Base-by-base conservation (phyloP, 257 asterid genomes). In the Scutellaria galericulata region DNA sequence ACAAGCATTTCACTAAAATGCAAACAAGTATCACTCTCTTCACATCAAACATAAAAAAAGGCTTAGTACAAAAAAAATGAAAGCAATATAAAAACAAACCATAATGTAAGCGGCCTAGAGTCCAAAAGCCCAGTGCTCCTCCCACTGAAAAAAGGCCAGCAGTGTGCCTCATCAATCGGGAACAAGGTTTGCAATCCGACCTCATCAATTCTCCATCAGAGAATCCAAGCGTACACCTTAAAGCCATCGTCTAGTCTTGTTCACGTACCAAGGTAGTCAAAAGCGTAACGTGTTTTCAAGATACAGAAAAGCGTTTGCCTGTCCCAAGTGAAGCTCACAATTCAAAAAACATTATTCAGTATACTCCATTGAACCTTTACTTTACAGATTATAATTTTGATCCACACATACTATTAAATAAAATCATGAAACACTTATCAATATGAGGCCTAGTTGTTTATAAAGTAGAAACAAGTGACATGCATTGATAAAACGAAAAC, bases 191-290 rank as follows among this genome's bases (percentile, higher is more conserved):
- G 64, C 88, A 81, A 84, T 93, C 97, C 37, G 98, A 87, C 51
- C 97, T 83, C 97, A 93, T 93, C 52, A 93, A 76, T 53, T 93
- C 97, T 47, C 96, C 96, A 78, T 88, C 92, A 13, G 94, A 92
- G 70, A 84, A 90, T 52, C 98, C 98, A 53, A 87, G 88, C 85
- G 85, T 78, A 42, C 83, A 92, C 82, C 98, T 86, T 68, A 88
- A 75, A 2, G 98, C 91, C 97, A 90, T 92, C 15, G 59, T 73
- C 75, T 69, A 48, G 6, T 64, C 60, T 66, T 56, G 78, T 71
- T 70, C 62, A 59, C 41, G 5, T 41, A 61, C 46, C 41, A 24
- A 0, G 14, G n/a, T 46, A 11, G 52, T 47, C 53, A 47, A 47
- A 9, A 47, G 37, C 37, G 37, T 2, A 31, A 31, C 37, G 37